phyloP scores from a whole-genome alignment of 2,329 filamentous ascomycete genomes.

The Fusarium euwallaceae region DNA sequence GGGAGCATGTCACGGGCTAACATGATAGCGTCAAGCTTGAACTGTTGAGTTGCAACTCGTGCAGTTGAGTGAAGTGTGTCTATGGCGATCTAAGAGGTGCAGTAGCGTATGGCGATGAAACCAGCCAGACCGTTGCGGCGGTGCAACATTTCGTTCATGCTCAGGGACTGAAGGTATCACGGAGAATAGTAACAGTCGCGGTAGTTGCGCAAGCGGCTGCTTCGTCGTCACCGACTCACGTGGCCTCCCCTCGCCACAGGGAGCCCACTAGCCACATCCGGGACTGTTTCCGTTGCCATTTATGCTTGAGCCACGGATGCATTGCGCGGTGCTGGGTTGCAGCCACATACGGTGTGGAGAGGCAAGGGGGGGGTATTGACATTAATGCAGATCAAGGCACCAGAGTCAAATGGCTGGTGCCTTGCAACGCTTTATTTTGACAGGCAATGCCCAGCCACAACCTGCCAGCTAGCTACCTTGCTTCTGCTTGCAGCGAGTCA shows the following conservation, averaged over 20 bases:
- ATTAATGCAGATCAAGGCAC: neutral
- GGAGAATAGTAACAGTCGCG: neutral
- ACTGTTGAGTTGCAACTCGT: neutral
- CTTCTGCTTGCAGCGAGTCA: slow-evolving; percentile 27
- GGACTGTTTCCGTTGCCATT: neutral
- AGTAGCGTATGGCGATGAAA: slow-evolving; percentile 15
- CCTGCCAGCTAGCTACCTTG: neutral
- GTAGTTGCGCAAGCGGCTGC: slow-evolving; percentile 9
- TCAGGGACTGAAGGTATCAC: neutral
- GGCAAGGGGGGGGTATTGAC: neutral
- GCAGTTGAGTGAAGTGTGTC: neutral
- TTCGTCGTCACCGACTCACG: slow-evolving; percentile 17
- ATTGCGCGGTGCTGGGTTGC: neutral
- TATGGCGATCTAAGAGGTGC: slow-evolving; percentile 21
- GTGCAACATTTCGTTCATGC: neutral
- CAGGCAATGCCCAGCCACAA: slow-evolving; percentile 28
- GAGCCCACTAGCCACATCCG: slow-evolving; percentile 14
- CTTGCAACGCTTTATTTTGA: neutral
- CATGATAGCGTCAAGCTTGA: slow-evolving; percentile 1
- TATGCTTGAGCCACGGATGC: neutral
- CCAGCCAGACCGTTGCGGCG: slow-evolving; percentile 26
- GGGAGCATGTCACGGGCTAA: slow-evolving; percentile 23
- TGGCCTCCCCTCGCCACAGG: slow-evolving; percentile 35
- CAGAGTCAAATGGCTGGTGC: neutral
- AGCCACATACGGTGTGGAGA: neutral